phyloP scores from a whole-genome alignment of 495 filamentous ascomycete genomes.

The Penicillium parvum region DNA sequence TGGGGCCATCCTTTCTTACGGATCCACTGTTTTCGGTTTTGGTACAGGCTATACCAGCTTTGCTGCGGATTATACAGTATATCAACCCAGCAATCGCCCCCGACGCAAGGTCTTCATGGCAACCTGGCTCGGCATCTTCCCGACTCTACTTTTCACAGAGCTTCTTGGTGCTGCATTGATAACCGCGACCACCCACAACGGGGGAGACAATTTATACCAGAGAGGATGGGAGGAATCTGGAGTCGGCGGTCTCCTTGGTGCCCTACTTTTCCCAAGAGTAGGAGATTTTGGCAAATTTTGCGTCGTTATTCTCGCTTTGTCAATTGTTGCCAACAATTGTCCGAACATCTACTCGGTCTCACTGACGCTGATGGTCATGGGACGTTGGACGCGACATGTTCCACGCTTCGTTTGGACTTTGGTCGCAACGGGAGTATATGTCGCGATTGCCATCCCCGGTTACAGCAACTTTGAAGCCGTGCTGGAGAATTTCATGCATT shows the following conservation, averaged over 20 bases:
- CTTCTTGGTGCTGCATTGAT: constrained; percentile 51
- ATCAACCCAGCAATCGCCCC: constrained; percentile 18
- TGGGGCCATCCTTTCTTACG: constrained; percentile 13
- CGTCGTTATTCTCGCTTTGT: constrained; percentile 48
- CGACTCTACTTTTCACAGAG: constrained; percentile 47
- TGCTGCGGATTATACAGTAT: constrained; percentile 19
- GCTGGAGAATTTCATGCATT: constrained; percentile 49
- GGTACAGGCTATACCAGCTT: constrained; percentile 20
- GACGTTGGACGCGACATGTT: constrained; percentile 42
- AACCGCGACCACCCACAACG: constrained; percentile 42
- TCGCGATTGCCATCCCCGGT: constrained; percentile 49
- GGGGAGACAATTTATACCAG: constrained; percentile 20
- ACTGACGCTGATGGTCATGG: constrained; percentile 53
- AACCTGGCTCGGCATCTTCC: constrained; percentile 26
- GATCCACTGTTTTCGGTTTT: constrained; percentile 19
- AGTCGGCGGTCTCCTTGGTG: constrained; percentile 51
- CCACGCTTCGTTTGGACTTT: constrained; percentile 50
- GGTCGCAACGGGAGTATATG: constrained; percentile 46
- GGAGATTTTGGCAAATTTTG: constrained; percentile 56
- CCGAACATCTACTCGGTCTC: constrained; percentile 41
- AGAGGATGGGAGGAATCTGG: constrained; percentile 40
- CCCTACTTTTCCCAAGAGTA: constrained; percentile 44
- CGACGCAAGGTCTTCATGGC: constrained; percentile 16
- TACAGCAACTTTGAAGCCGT: constrained; percentile 47
- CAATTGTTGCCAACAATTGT: constrained; percentile 49